Evolutionary conservation across 495 filamentous ascomycete species (phyloP).

Genomic region (Penicillium bialowiezense): DNA sequence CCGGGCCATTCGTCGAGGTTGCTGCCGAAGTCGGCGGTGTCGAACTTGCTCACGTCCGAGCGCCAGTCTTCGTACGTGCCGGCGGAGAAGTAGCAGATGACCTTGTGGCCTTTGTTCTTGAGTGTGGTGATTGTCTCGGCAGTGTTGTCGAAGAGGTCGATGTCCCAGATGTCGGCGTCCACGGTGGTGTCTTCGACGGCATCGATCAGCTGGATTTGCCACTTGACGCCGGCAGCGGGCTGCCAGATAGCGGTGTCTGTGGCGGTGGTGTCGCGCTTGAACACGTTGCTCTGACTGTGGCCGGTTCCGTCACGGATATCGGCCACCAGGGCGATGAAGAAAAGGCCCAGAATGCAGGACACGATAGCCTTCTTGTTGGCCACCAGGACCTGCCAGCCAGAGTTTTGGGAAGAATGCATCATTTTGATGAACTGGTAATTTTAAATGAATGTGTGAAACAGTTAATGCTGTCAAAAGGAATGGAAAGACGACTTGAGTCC

Average conservation of each 20-base stretch:
- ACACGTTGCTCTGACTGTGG: neutral
- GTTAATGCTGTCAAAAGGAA: neutral
- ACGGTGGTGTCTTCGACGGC: constrained; percentile 6
- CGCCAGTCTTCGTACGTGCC: constrained; percentile 63
- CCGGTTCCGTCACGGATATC: constrained; percentile 3
- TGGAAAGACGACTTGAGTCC: constrained; percentile 9
- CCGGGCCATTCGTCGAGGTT: constrained; percentile 62
- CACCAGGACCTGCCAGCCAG: constrained; percentile 1
- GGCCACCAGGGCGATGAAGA: constrained; percentile 3
- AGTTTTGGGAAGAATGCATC: neutral
- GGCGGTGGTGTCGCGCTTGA: constrained; percentile 1
- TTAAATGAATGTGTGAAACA: neutral
- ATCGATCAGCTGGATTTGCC: constrained; percentile 11
- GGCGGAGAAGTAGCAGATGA: constrained; percentile 74
- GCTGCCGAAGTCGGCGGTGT: constrained; percentile 47
- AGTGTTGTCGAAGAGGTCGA: constrained; percentile 13
- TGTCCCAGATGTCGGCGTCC: constrained; percentile 10
- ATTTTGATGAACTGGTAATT: constrained; percentile 1
- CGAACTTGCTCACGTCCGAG: constrained; percentile 53
- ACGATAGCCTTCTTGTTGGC: neutral
- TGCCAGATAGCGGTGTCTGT: constrained; percentile 7
- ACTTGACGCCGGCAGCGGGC: constrained; percentile 9
- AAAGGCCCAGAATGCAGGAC: constrained; percentile 1
- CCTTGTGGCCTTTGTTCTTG: constrained; percentile 41
- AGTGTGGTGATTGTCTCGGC: constrained; percentile 7